Evolutionary conservation across 495 filamentous ascomycete genomes (phyloP).

Genomic region (Aspergillus saccharolyticus): DNA sequence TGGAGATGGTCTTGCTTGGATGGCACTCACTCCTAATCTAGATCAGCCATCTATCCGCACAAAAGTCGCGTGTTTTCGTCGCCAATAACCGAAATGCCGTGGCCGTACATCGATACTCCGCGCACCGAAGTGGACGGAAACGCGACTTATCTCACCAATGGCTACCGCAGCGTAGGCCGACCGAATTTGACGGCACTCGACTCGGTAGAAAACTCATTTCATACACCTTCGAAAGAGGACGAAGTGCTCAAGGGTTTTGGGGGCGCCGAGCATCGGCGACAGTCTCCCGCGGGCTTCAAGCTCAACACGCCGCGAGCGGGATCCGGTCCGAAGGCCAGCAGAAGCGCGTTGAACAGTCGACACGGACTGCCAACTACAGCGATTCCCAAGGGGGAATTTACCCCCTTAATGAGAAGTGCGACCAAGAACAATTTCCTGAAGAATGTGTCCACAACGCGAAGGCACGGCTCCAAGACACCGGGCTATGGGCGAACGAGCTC

Average conservation of each 20-base stretch:
- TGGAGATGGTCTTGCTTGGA: conserved; percentile 32
- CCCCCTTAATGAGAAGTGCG: conserved; percentile 85
- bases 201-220: conserved; percentile 78
- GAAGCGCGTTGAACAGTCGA: conserved; percentile 58
- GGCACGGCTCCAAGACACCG: conserved; percentile 64
- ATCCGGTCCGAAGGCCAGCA: conserved; percentile 39
- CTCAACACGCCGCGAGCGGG: conserved; percentile 66
- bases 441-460: conserved; percentile 46
- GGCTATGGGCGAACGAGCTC: conserved; percentile 57
- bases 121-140: conserved; percentile 70
- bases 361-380: conserved; percentile 57
- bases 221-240: conserved; percentile 74
- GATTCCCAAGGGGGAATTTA: conserved; percentile 74
- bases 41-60: background rate
- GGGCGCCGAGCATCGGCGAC: conserved; percentile 45
- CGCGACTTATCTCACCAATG: conserved; percentile 68
- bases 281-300: conserved; percentile 44
- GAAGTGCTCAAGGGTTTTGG: conserved; percentile 65
- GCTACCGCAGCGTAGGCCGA: conserved; percentile 41
- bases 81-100: conserved; percentile 31
- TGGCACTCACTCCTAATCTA: conserved; percentile 9
- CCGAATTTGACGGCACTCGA: conserved; percentile 62
- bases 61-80: conserved; percentile 6
- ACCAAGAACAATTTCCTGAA: conserved; percentile 70
- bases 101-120: conserved; percentile 68